These are phyloP conservation scores for Xenoacremonium recifei DNA, from an alignment of 2,329 filamentous ascomycete species.

Conservation along the genomic window DNA sequence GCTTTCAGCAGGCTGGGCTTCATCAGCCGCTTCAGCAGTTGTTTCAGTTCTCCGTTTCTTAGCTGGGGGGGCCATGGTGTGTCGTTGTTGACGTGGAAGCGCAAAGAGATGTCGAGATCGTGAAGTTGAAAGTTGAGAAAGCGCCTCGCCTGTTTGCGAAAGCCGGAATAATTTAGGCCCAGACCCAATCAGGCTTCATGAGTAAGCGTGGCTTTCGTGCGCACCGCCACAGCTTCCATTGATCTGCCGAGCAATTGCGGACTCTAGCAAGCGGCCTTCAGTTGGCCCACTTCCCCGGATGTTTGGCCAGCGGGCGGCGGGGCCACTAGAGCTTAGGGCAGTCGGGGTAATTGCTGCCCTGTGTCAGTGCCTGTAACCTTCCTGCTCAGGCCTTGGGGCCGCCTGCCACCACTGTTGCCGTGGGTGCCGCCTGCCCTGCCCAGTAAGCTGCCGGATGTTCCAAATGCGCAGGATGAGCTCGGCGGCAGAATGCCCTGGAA, in stretches of 20 bases:
- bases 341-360: conserved; percentile 8
- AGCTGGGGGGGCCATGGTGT: conserved; percentile 26
- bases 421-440: too few relatives aligned
- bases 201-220: neutral
- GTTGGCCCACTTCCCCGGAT: conserved; percentile 12
- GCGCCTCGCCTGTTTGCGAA: too few relatives aligned
- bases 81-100: too few relatives aligned
- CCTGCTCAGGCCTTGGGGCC: neutral
- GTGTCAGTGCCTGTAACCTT: conserved; percentile 11
- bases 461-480: neutral
- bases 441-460: neutral
- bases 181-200: neutral
- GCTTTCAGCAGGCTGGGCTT: neutral
- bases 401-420: too few relatives aligned
- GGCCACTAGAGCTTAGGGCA: conserved; percentile 11
- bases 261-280: neutral
- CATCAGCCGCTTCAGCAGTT: conserved; percentile 2
- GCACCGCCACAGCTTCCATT: conserved; percentile 5
- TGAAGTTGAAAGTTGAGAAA: too few relatives aligned
- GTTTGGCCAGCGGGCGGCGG: conserved; percentile 6
- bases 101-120: neutral
- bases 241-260: neutral
- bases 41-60: conserved; percentile 26
- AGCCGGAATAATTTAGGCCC: too few relatives aligned
- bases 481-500: neutral